Evolutionary conservation across 1,284 basidiomycete genomes (phyloP), one percentile per base, ranked within the genome.

Genomic region (Sanghuangporus baumii): DNA sequence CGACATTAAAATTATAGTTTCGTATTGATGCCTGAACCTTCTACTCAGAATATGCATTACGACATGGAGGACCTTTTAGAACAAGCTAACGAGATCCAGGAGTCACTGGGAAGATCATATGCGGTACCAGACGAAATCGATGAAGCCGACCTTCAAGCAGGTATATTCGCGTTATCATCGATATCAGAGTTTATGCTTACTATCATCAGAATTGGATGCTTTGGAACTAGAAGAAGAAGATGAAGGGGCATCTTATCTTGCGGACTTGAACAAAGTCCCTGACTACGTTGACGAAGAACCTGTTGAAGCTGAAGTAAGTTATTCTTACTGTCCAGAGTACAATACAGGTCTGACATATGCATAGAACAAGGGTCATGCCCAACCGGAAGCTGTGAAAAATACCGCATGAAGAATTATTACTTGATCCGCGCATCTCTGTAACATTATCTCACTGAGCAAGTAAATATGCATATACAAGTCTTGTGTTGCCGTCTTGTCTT

Each of bases 21-120:
- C 46, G 54, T 20, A 48, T 12, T 52, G 23, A 47, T 43, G 14
- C 16, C 40, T 64, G 37, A 43, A 14, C 16, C 11, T 12, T 40
- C 16, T 5, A 57, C 31, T 55, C 67, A 97, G 94, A 89, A 80
- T 70, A 93, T 96, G 70, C 94, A 97, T 73, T 94, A 90, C 74
- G 96, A 99, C 65, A 98, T 99, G 96, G 95, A 98, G 72, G 97
- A 99, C 66, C 74, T 99, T 64, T 80, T 99, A 65, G 97, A 99
- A 71, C 93, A 96, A 74, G 94, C 96, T 2, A 98, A 98, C 72
- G 96, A 99, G 74, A 94, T 99, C 58, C 96, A 99, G 72, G 96
- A 98, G 74, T 88, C 90, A 41, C 78, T 99, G 46, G 93, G 92
- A 9, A 81, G 96, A 66, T 96, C 93, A 38, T 99, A 99, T 74